Conservation (phyloP, 371 early-diverging fungal species). For the Rhizopus stolonifer region DNA sequence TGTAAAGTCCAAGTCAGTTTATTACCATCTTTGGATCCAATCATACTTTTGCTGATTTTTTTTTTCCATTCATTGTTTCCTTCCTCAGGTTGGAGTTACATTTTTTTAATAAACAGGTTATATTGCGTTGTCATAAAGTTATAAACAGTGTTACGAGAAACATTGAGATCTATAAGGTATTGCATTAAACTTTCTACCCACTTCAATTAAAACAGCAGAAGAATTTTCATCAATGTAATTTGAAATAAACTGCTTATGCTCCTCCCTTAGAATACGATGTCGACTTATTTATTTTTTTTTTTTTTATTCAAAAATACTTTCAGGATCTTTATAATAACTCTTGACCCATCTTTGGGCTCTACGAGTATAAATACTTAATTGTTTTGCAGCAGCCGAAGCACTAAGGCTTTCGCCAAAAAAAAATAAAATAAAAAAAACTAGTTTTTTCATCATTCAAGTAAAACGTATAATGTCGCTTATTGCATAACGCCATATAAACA, state of each 20-base stretch:
- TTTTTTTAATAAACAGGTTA: constrained; percentile 17
- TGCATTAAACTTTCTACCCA: neutral
- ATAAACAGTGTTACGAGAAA: constrained; percentile 20
- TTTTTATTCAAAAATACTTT: constrained; percentile 17
- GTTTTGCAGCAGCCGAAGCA: constrained; percentile 10
- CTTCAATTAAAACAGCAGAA: constrained; percentile 15
- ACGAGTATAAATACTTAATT: too few species aligned
- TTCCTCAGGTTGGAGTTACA: neutral
- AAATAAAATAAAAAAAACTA: constrained; percentile 21
- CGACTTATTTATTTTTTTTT: constrained; percentile 3
- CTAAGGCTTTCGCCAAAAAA: constrained; percentile 16
- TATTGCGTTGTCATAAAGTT: constrained; percentile 18
- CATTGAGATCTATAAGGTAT: constrained; percentile 17
- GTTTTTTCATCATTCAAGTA: constrained; percentile 9
- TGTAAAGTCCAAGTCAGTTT: constrained; percentile 21
- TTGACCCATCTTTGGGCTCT: constrained; percentile 12
- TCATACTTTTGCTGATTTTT: constrained; percentile 21
- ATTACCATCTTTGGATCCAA: constrained; percentile 30
- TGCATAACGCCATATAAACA: constrained; percentile 6
- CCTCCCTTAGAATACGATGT: constrained; percentile 9
- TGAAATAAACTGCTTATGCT: constrained; percentile 12
- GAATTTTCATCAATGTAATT: constrained; percentile 14
- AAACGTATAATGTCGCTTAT: constrained; percentile 13
- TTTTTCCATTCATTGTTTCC: constrained; percentile 5
- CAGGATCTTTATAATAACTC: constrained; percentile 16